Evolutionary conservation across 352 stramenopile species (phyloP), one percentile per base, ranked within the genome.

Genomic region (Globisporangium spinosum): DNA sequence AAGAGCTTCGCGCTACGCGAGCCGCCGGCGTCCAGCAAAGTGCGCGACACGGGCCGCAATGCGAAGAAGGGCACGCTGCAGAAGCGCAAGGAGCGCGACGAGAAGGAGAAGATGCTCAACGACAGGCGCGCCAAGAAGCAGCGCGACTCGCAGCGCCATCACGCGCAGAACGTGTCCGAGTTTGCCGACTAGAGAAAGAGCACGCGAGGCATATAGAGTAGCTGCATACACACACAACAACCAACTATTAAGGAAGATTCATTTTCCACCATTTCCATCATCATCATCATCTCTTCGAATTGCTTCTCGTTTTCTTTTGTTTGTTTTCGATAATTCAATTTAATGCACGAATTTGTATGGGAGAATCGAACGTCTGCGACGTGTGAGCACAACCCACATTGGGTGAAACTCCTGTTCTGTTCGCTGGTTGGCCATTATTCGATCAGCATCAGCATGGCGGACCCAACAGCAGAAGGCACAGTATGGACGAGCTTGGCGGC

Each of bases 1-100:
- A 97, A 97, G 70, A 96, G 89, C 70, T 98, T 98, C 73, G 93
- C 83, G 32, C 74, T 97, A 60, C 89, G 89, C 5, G 89, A 96
- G 34, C 85, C 87, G 25, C 87, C 89, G 13, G 88, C 88, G 54
- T 95, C 88, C 12, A 78, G 73, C 38, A 94, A 95, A 64, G 69
- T 95, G 69, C 86, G 86, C 63, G 81, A 92, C 59, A 85, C 84
- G 38, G 85, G 85, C 68, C 74, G 77, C 54, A 90, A 90, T 38
- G 80, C 85, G 56, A 93, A 93, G 72, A 85, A 83, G 53, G 85
- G 88, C 56, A 91, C 88, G 64, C 75, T 95, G 13, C 82, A 92
- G 47, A 95, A 95, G 68, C 84, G 88, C 62, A 93, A 93, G 73
- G 83, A 89, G 6, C 78, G 77, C 53, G 80, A 94, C 32, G 82